Evolutionary conservation across 306 rosid species (phyloP).

Genomic region (Abrus pulchellus): DNA sequence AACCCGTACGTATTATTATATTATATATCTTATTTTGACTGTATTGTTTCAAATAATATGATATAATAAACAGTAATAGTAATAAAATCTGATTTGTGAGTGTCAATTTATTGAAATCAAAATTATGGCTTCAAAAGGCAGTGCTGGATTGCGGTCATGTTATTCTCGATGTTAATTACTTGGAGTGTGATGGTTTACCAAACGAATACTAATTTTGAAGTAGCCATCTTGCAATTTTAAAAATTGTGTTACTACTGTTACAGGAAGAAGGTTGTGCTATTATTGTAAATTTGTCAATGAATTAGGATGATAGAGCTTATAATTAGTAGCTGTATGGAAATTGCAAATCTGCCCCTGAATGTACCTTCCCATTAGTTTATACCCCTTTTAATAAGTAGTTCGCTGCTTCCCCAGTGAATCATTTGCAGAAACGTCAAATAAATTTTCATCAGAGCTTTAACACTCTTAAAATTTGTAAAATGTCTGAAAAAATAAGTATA

Average conservation of each 20-base stretch:
- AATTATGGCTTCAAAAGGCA: background rate
- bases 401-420: background rate
- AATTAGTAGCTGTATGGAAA: background rate
- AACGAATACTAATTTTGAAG: conserved; percentile 10
- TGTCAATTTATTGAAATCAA: background rate
- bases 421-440: background rate
- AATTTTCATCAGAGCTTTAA: conserved; percentile 11
- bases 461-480: background rate
- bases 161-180: background rate
- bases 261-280: background rate
- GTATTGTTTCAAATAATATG: background rate
- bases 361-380: background rate
- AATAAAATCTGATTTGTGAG: background rate
- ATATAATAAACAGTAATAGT: background rate
- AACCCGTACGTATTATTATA: background rate
- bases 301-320: background rate
- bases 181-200: background rate
- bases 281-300: background rate
- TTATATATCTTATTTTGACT: background rate
- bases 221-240: background rate
- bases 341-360: background rate
- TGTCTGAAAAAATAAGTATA: background rate
- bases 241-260: background rate
- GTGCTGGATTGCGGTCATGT: background rate
- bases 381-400: background rate